Conservation (phyloP, 805 yeast genomes). For the Starmerella stigmatis region DNA sequence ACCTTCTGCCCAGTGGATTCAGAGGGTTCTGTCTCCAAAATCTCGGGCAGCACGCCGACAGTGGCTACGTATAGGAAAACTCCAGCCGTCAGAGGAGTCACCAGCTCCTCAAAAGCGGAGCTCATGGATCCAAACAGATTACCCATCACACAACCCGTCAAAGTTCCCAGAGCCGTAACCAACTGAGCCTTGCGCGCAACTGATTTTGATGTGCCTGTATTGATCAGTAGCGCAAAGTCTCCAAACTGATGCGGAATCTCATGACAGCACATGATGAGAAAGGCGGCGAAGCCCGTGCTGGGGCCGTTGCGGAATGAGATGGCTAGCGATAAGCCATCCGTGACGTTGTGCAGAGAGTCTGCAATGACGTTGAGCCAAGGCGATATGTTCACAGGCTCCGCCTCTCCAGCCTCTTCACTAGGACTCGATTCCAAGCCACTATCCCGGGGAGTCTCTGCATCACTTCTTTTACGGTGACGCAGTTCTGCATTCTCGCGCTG, state of each 20-base stretch:
- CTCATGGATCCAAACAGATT: conserved; percentile 28
- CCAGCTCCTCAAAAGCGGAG: conserved; percentile 38
- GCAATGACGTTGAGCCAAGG: conserved; percentile 47
- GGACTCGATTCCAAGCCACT: too few relatives aligned
- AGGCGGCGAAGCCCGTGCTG: conserved; percentile 55
- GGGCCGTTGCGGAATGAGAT: conserved; percentile 55
- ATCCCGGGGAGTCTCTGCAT: too few relatives aligned
- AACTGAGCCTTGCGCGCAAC: conserved; percentile 60
- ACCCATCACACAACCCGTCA: conserved; percentile 48
- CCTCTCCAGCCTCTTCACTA: too few relatives aligned
- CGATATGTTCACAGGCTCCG: neutral
- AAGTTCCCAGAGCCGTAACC: conserved; percentile 53
- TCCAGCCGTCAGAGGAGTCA: conserved; percentile 67
- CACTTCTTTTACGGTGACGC: conserved; percentile 8
- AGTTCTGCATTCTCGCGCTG: neutral
- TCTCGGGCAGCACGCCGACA: conserved; percentile 66
- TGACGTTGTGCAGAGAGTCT: conserved; percentile 62
- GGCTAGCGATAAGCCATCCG: conserved; percentile 68
- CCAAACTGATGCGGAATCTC: conserved; percentile 78
- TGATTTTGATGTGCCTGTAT: conserved; percentile 56
- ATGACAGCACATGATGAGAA: conserved; percentile 61
- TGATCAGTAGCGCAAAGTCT: conserved; percentile 61
- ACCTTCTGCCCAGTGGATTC: conserved; percentile 27
- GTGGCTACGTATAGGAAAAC: conserved; percentile 64
- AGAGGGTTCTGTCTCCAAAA: conserved; percentile 37